A percentile compares a stretch with the other conserved stretches of the same genome.
Conservation (phyloP, 306 rosid species). For the Phaseolus lunatus region DNA sequence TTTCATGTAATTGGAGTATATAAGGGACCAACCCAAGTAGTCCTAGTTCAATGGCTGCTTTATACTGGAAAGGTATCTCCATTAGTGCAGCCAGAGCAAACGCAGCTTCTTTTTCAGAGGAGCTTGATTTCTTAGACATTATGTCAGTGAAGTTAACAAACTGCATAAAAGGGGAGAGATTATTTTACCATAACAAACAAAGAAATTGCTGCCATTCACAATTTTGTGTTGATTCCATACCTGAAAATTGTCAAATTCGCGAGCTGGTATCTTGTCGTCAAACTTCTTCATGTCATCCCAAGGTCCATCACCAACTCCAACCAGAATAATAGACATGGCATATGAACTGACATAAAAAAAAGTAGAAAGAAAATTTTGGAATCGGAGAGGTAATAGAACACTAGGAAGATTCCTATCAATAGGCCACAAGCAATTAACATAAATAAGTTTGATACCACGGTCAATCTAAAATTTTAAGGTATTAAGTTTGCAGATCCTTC, state of each 20-base stretch:
- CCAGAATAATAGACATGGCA: conserved; percentile 82
- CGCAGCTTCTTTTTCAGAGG: conserved; percentile 73
- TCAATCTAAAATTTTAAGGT: not conserved
- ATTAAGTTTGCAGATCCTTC: not conserved
- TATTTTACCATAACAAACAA: conserved; percentile 15
- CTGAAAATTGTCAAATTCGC: conserved; percentile 89
- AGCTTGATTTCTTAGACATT: conserved; percentile 52
- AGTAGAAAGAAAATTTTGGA: not conserved
- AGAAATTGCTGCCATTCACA: conserved; percentile 31
- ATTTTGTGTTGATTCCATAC: conserved; percentile 37
- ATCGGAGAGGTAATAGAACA: not conserved
- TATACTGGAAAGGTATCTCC: conserved; percentile 90
- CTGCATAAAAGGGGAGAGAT: conserved; percentile 49
- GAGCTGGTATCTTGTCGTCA: conserved; percentile 83
- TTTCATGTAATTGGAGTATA: conserved; percentile 13
- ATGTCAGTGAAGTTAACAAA: conserved; percentile 85
- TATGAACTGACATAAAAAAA: conserved; percentile 56
- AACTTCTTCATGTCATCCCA: conserved; percentile 93
- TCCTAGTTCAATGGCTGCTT: conserved; percentile 66
- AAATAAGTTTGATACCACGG: not conserved
- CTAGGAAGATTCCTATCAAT: not conserved
- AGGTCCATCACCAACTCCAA: conserved; percentile 96
- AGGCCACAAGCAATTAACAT: not conserved
- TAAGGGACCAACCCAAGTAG: conserved; percentile 67
- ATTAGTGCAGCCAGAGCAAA: conserved; percentile 93